Conservation (phyloP, 768 basidiomycete species). For the Thelephora ganbajun region DNA sequence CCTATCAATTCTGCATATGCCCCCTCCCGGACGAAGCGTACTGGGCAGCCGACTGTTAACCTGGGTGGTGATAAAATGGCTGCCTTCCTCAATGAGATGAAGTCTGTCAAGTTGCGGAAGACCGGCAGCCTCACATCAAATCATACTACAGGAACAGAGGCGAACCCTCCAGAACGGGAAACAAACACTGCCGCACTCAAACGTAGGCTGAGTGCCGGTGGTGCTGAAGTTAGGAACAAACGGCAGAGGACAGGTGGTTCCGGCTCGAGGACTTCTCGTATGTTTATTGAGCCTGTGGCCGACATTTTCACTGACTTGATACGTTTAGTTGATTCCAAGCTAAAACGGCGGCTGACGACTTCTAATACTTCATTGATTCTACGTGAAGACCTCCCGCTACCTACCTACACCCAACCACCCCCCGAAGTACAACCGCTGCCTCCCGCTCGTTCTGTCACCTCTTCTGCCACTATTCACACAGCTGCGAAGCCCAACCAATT, state of each 20-base stretch:
- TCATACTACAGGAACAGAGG: too few relatives aligned
- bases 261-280: neutral
- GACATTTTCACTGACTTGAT: neutral
- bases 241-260: too few relatives aligned
- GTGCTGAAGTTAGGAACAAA: too few relatives aligned
- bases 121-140: conserved; percentile 17
- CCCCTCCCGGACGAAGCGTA: conserved; percentile 21
- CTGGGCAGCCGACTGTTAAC: conserved; percentile 56
- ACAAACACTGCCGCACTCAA: too few relatives aligned
- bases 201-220: too few relatives aligned
- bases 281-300: neutral
- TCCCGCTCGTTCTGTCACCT: conserved; percentile 2
- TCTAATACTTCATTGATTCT: neutral
- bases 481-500: conserved; percentile 2
- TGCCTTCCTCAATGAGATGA: conserved; percentile 69
- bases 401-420: neutral
- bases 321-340: neutral
- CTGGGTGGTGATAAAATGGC: conserved; percentile 74
- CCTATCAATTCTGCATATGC: conserved; percentile 38
- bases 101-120: conserved; percentile 54
- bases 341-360: neutral
- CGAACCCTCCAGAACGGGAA: too few relatives aligned
- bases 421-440: neutral
- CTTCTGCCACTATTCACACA: too few relatives aligned
- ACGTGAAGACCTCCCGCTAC: neutral